A percentile compares a stretch with the other conserved stretches of the same genome.
phyloP scores from a whole-genome alignment of 2,329 filamentous ascomycete species.

The Pseudomassariella vexata region DNA sequence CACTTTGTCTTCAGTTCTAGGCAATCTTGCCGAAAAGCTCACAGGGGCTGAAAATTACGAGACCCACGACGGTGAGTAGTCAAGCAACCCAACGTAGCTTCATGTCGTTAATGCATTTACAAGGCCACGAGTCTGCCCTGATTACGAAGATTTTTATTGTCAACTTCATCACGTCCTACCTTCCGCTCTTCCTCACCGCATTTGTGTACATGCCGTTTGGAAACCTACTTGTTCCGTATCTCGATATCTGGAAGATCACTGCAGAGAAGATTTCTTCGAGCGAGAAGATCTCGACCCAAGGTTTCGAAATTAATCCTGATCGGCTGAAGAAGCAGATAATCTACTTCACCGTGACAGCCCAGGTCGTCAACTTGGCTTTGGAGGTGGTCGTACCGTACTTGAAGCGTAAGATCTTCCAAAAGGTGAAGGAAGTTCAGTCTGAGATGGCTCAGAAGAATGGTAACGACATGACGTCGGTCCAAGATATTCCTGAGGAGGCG shows the following conservation, averaged over 20 bases:
- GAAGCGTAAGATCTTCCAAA: slow-evolving; percentile 72
- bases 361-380: slow-evolving; percentile 79
- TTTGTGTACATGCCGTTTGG: slow-evolving; percentile 95
- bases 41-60: slow-evolving; percentile 90
- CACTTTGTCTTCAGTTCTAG: slow-evolving; percentile 69
- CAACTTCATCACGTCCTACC: slow-evolving; percentile 94
- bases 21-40: slow-evolving; percentile 67
- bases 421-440: slow-evolving; percentile 70
- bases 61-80: slow-evolving; percentile 59
- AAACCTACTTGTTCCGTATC: slow-evolving; percentile 73
- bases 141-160: slow-evolving; percentile 92
- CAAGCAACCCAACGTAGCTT: not conserved
- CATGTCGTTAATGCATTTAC: slow-evolving; percentile 13
- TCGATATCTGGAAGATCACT: slow-evolving; percentile 73
- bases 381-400: slow-evolving; percentile 81
- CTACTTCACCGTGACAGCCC: slow-evolving; percentile 91
- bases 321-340: slow-evolving; percentile 87
- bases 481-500: slow-evolving; percentile 72
- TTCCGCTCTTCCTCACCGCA: slow-evolving; percentile 84
- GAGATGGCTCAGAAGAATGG: slow-evolving; percentile 51
- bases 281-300: slow-evolving; percentile 59
- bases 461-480: slow-evolving; percentile 30
- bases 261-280: slow-evolving; percentile 71
- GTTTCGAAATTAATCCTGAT: slow-evolving; percentile 77
- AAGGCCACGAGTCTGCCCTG: slow-evolving; percentile 74